Percentiles rank a stretch among this genome's conserved stretches.
Evolutionary conservation across 768 basidiomycete species (phyloP).

Genomic region (Termitomyces sp.): DNA sequence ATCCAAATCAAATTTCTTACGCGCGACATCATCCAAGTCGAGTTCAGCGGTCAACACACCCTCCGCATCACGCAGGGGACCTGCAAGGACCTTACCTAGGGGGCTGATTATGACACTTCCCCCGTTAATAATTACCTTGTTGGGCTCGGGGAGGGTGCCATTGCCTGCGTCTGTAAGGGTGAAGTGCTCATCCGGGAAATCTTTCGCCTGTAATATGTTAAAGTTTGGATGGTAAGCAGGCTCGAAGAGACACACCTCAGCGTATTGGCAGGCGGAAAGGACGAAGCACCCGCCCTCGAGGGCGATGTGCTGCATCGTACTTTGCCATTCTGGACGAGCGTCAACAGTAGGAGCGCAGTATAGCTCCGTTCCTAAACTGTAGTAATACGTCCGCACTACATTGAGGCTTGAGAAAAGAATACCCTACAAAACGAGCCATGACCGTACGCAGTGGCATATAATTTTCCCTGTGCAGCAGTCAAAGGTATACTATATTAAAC

Average conservation of each 20-base stretch:
- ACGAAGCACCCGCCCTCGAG: slow-evolving; percentile 70
- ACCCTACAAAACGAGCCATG: not conserved
- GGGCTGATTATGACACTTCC: slow-evolving; percentile 61
- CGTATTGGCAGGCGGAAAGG: slow-evolving; percentile 57
- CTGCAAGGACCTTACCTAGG: slow-evolving; percentile 53
- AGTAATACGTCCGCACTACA: slow-evolving; percentile 57
- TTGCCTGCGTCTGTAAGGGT: slow-evolving; percentile 26
- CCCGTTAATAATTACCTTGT: slow-evolving; percentile 57
- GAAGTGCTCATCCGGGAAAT: slow-evolving; percentile 47
- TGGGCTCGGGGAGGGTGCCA: slow-evolving; percentile 28
- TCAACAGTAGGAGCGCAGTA: slow-evolving; percentile 70
- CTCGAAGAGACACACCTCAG: slow-evolving; percentile 25
- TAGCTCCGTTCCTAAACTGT: slow-evolving; percentile 53
- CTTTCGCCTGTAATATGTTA: slow-evolving; percentile 19
- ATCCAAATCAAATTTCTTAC: slow-evolving; percentile 64
- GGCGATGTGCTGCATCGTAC: slow-evolving; percentile 60
- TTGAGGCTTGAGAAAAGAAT: not conserved
- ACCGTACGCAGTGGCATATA: slow-evolving; percentile 46
- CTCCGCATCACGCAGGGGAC: slow-evolving; percentile 50
- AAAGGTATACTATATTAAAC: not conserved
- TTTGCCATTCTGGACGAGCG: slow-evolving; percentile 49
- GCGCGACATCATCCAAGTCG: slow-evolving; percentile 51
- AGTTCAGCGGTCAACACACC: slow-evolving; percentile 54
- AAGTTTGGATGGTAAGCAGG: slow-evolving; percentile 15
- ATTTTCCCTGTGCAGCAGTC: slow-evolving; percentile 48